Evolutionary conservation across 2,329 filamentous ascomycete genomes (phyloP).

Genomic region (Parascedosporium putredinis): DNA sequence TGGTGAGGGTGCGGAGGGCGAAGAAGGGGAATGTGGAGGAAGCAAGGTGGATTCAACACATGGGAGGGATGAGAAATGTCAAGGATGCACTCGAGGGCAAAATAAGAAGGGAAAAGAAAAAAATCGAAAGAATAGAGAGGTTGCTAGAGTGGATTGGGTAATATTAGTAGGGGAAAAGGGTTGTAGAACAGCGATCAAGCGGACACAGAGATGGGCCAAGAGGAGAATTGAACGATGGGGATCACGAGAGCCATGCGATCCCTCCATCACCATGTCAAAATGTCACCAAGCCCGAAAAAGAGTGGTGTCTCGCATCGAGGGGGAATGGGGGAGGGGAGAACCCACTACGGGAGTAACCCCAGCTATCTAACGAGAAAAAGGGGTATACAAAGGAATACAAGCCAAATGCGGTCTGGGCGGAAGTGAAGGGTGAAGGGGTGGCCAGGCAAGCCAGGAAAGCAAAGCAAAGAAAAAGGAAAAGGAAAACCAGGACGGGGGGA

Average conservation of each 20-base stretch:
- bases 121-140: not conserved
- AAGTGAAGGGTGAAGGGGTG: not conserved
- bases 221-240: too few relatives aligned
- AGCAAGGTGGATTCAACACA: too few relatives aligned
- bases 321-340: not conserved
- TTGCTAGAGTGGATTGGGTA: too few relatives aligned
- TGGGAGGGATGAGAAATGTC: not conserved
- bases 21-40: too few relatives aligned
- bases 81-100: not conserved
- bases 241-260: too few relatives aligned
- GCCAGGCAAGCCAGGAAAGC: not conserved
- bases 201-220: too few relatives aligned
- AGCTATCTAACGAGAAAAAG: too few relatives aligned
- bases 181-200: too few relatives aligned
- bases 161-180: too few relatives aligned
- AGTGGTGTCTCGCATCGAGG: not conserved
- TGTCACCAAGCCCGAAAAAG: not conserved
- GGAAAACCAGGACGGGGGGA: not conserved
- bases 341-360: slow-evolving; percentile 2
- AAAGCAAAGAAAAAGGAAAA: not conserved
- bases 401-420: not conserved
- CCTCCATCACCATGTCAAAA: not conserved
- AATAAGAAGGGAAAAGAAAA: not conserved
- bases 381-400: too few relatives aligned
- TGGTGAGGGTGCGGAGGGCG: too few relatives aligned